Conservation (phyloP, 1,284 basidiomycete genomes). For the Athelia psychrophila region DNA sequence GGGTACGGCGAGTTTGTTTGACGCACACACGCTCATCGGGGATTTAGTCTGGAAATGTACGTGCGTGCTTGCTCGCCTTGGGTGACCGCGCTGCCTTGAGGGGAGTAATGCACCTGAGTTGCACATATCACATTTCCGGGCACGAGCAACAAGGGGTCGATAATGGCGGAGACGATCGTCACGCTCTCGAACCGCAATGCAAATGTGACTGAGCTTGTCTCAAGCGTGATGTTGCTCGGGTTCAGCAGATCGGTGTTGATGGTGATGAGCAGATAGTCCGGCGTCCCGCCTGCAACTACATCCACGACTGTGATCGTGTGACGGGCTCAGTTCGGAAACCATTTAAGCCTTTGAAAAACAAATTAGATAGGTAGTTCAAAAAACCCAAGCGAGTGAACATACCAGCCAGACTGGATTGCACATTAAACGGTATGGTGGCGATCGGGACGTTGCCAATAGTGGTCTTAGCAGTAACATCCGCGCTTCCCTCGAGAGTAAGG, state of each 20-base stretch:
- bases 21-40: constrained; percentile 64
- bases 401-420: constrained; percentile 47
- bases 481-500: constrained; percentile 55
- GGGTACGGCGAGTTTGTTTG: constrained; percentile 59
- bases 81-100: constrained; percentile 51
- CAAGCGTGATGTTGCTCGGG: constrained; percentile 36
- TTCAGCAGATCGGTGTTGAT: no score
- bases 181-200: constrained; percentile 37
- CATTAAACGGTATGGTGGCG: constrained; percentile 60
- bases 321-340: background rate
- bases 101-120: constrained; percentile 65
- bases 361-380: constrained; percentile 15
- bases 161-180: constrained; percentile 56
- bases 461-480: constrained; percentile 62
- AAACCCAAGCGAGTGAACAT: no score
- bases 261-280: no score
- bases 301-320: constrained; percentile 42
- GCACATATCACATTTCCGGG: constrained; percentile 54
- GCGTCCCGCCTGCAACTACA: constrained; percentile 48
- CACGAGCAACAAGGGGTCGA: constrained; percentile 45
- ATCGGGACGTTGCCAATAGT: constrained; percentile 70
- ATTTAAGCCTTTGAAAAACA: constrained; percentile 14
- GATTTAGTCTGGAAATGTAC: constrained; percentile 57
- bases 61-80: constrained; percentile 43
- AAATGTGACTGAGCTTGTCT: constrained; percentile 57